Conservation (phyloP, 1,284 basidiomycete genomes). For the Grifola frondosa region DNA sequence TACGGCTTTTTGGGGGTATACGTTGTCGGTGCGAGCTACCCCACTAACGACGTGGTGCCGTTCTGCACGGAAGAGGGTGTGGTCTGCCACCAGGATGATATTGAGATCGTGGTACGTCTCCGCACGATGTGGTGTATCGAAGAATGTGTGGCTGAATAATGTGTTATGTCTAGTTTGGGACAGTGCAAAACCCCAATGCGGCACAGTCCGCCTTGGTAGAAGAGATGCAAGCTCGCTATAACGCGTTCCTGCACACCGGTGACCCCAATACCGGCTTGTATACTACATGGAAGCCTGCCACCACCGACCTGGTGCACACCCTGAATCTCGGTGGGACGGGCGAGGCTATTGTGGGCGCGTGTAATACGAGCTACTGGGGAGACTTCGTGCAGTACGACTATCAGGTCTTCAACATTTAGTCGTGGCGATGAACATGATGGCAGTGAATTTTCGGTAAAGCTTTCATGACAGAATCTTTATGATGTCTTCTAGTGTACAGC, state of each 20-base stretch:
- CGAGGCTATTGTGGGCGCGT: constrained; percentile 52
- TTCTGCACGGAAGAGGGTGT: constrained; percentile 54
- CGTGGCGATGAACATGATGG: too few relatives aligned
- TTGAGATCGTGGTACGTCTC: constrained; percentile 63
- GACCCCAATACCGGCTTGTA: constrained; percentile 52
- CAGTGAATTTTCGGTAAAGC: too few relatives aligned
- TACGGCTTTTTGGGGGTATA: constrained; percentile 68
- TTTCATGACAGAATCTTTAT: too few relatives aligned
- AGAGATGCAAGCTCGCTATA: constrained; percentile 71
- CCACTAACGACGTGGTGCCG: constrained; percentile 52
- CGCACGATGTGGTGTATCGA: background rate
- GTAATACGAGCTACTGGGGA: constrained; percentile 67
- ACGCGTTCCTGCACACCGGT: constrained; percentile 59
- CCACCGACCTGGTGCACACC: constrained; percentile 48
- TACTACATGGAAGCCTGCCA: constrained; percentile 52
- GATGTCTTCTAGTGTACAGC: too few relatives aligned
- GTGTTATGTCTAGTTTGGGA: constrained; percentile 60
- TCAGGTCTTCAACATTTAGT: constrained; percentile 57
- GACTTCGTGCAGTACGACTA: constrained; percentile 63
- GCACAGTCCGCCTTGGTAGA: constrained; percentile 55
- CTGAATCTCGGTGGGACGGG: constrained; percentile 57
- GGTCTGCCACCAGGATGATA: constrained; percentile 76
- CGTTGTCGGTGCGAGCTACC: constrained; percentile 67
- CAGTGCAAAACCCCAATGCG: constrained; percentile 52
- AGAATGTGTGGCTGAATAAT: too few relatives aligned